These are phyloP conservation scores for Elymus sibiricus DNA, from an alignment of 176 grass and related monocot species.

Conservation along the genomic window DNA sequence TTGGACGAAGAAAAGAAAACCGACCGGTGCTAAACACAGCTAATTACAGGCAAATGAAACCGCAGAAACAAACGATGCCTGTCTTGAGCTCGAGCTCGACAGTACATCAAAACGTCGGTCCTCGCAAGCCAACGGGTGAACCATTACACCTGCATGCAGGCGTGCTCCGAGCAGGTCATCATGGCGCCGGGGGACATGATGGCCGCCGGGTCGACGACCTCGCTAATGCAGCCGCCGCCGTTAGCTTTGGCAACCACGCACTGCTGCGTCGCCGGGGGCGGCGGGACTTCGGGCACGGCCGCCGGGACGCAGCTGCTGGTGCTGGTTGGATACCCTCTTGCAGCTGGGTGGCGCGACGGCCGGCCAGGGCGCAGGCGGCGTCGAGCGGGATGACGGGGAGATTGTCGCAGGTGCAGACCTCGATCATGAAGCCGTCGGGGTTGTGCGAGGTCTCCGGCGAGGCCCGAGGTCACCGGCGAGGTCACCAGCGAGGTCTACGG, in stretches of 20 bases:
- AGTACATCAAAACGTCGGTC: not conserved
- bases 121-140: not conserved
- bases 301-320: not conserved
- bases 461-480: too few species aligned
- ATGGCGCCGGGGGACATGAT: not conserved
- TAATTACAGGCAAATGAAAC: not conserved
- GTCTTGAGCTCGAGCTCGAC: not conserved
- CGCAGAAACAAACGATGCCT: not conserved
- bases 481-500: too few species aligned
- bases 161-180: slow-evolving; percentile 22
- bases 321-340: not conserved
- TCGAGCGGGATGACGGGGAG: slow-evolving; percentile 58
- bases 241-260: not conserved
- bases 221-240: slow-evolving; percentile 5
- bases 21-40: too few species aligned
- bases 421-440: slow-evolving; percentile 86
- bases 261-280: not conserved
- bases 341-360: not conserved
- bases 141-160: slow-evolving; percentile 15
- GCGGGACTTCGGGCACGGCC: not conserved
- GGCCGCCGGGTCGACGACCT: not conserved
- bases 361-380: not conserved
- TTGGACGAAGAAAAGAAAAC: too few species aligned
- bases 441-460: slow-evolving; percentile 32
- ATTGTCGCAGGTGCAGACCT: slow-evolving; percentile 84